A percentile compares a stretch with the other conserved stretches of the same genome.
Conservation (phyloP, 768 basidiomycete genomes). For the Phanerodontia chrysosporium region DNA sequence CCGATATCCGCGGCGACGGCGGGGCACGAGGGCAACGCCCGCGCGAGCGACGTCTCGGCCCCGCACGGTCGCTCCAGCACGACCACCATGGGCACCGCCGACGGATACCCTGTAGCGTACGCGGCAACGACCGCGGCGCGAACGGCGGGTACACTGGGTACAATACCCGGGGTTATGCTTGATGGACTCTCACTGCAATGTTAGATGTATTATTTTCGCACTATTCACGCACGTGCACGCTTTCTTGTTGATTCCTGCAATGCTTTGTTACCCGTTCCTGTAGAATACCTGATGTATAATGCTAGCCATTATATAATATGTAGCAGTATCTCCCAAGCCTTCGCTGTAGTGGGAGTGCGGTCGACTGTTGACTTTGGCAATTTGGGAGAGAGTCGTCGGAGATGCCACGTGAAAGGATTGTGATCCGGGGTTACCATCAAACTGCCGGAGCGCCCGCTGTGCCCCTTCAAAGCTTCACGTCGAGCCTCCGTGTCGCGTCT, state of each 20-base stretch:
- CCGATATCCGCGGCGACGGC: conserved; percentile 4
- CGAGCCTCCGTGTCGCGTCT: background rate
- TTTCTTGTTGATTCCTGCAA: too few species aligned
- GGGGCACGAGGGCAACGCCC: conserved; percentile 4
- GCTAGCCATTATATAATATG: background rate
- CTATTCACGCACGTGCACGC: too few species aligned
- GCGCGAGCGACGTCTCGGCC: background rate
- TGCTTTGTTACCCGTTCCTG: background rate
- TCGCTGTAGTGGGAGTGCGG: too few species aligned
- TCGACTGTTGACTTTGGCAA: too few species aligned
- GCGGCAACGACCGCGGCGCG: conserved; percentile 6
- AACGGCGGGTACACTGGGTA: conserved; percentile 1
- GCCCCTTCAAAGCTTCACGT: too few species aligned
- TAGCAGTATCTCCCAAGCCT: background rate
- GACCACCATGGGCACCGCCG: conserved; percentile 6
- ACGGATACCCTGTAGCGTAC: background rate
- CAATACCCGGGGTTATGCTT: conserved; percentile 7
- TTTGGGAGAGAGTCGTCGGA: too few species aligned
- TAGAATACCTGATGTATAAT: background rate
- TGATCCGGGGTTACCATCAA: too few species aligned
- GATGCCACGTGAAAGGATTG: too few species aligned
- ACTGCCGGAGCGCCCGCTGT: background rate
- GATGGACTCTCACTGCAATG: background rate
- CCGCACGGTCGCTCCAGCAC: background rate
- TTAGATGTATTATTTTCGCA: too few species aligned